Evolutionary conservation across 2,329 filamentous ascomycete genomes (phyloP).

Genomic region (Pestalotiopsis sp.): DNA sequence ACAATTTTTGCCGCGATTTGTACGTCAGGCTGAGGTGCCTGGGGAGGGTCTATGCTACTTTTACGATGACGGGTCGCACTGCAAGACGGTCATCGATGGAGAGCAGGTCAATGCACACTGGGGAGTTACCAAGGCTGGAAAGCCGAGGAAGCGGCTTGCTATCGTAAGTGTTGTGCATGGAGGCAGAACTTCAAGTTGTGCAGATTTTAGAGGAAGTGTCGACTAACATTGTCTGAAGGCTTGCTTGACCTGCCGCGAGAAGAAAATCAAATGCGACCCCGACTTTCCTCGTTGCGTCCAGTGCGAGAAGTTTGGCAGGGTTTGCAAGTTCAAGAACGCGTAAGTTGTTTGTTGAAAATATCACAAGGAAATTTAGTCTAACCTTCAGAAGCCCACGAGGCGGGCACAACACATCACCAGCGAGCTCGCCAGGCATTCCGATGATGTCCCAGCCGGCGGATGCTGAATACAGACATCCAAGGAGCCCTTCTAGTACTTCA

Average conservation of each 20-base stretch:
- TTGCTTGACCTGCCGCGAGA: constrained; percentile 89
- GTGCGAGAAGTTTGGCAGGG: constrained; percentile 86
- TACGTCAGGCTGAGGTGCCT: constrained; percentile 66
- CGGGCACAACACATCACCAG: constrained; percentile 59
- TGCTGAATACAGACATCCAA: constrained; percentile 39
- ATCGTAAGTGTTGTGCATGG: constrained; percentile 51
- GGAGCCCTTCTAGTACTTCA: constrained; percentile 49
- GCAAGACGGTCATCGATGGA: constrained; percentile 82
- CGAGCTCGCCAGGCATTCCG: constrained; percentile 52
- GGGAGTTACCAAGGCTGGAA: constrained; percentile 93
- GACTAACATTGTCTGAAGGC: constrained; percentile 16
- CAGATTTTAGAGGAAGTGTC: background rate
- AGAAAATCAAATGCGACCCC: constrained; percentile 97
- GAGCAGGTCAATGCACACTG: constrained; percentile 88
- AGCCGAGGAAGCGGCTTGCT: constrained; percentile 86
- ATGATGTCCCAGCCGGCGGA: constrained; percentile 32
- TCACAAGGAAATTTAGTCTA: constrained; percentile 12
- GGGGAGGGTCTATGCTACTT: constrained; percentile 84
- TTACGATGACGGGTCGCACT: constrained; percentile 83
- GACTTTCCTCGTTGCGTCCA: constrained; percentile 86
- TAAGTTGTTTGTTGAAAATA: constrained; percentile 50
- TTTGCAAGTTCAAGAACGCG: constrained; percentile 86
- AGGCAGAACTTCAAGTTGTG: background rate
- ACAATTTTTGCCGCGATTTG: constrained; percentile 68
- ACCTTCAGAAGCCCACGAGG: constrained; percentile 52